Conservation (phyloP, 352 stramenopile genomes). For the Phytophthora citricola region DNA sequence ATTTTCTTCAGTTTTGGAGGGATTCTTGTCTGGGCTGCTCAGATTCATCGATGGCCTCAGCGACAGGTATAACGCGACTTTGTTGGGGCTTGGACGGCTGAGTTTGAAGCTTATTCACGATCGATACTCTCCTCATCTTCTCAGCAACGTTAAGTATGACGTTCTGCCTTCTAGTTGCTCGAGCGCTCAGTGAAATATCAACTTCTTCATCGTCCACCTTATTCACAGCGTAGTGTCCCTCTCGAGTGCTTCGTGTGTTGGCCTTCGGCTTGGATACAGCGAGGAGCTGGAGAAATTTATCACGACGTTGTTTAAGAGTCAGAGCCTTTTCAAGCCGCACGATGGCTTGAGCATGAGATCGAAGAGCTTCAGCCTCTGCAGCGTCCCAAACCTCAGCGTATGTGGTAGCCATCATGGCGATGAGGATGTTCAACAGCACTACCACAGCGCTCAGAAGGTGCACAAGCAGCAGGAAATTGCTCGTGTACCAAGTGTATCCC, state of each 20-base stretch:
- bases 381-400: constrained; percentile 65
- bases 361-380: constrained; percentile 62
- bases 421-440: constrained; percentile 75
- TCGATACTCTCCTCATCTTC: constrained; percentile 24
- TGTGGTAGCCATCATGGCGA: constrained; percentile 79
- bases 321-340: constrained; percentile 64
- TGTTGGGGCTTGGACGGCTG: constrained; percentile 7
- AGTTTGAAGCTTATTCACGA: constrained; percentile 17
- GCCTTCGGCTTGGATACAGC: constrained; percentile 26
- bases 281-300: constrained; percentile 53
- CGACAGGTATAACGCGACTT: constrained; percentile 23
- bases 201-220: constrained; percentile 4
- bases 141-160: constrained; percentile 27
- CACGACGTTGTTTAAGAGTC: constrained; percentile 34
- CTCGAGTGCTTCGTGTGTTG: constrained; percentile 17
- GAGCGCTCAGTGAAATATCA: constrained; percentile 11
- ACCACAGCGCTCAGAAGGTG: constrained; percentile 64
- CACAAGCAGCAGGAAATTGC: constrained; percentile 59
- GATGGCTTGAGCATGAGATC: constrained; percentile 60
- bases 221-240: constrained; percentile 15
- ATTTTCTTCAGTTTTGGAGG: constrained; percentile 7
- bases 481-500: constrained; percentile 58
- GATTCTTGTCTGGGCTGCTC: constrained; percentile 6
- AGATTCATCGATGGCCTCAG: constrained; percentile 6
- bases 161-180: constrained; percentile 21